Evolutionary conservation across 1,284 basidiomycete genomes (phyloP).

Genomic region (Apiotrichum porosum): DNA sequence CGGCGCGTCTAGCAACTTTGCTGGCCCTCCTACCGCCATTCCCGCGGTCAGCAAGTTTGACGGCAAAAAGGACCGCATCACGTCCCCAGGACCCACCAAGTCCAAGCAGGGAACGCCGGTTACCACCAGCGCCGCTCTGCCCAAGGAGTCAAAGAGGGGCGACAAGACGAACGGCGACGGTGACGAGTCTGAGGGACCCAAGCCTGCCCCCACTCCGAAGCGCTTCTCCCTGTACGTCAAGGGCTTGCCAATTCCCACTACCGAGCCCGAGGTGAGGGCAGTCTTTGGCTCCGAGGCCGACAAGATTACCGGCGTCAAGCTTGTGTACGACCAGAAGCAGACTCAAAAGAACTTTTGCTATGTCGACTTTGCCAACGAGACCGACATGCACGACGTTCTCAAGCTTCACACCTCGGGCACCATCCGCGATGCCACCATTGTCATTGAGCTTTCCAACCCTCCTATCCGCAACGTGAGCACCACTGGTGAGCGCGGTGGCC

Average conservation of each 20-base stretch:
- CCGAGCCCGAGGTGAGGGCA: slow-evolving; percentile 65
- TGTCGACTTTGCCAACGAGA: slow-evolving; percentile 80
- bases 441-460: slow-evolving; percentile 46
- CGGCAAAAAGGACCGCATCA: slow-evolving; percentile 7
- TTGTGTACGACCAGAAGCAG: slow-evolving; percentile 53
- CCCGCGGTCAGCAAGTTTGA: slow-evolving; percentile 4
- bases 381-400: slow-evolving; percentile 69
- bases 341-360: slow-evolving; percentile 56
- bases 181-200: slow-evolving; percentile 59
- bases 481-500: slow-evolving; percentile 45
- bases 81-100: slow-evolving; percentile 1
- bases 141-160: slow-evolving; percentile 56
- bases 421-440: slow-evolving; percentile 47
- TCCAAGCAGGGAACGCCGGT: slow-evolving; percentile 12
- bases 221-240: slow-evolving; percentile 82
- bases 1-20: slow-evolving; percentile 8
- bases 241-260: slow-evolving; percentile 55
- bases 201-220: slow-evolving; percentile 60
- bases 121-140: not conserved
- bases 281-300: slow-evolving; percentile 56
- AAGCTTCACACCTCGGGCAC: slow-evolving; percentile 59
- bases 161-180: slow-evolving; percentile 23
- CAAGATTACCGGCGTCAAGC: slow-evolving; percentile 65
- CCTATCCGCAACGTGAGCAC: slow-evolving; percentile 22
- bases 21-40: not conserved